Percentiles rank a stretch among this genome's conserved stretches.
phyloP scores from a whole-genome alignment of 2,329 filamentous ascomycete species.

The Aspergillus sp. region DNA sequence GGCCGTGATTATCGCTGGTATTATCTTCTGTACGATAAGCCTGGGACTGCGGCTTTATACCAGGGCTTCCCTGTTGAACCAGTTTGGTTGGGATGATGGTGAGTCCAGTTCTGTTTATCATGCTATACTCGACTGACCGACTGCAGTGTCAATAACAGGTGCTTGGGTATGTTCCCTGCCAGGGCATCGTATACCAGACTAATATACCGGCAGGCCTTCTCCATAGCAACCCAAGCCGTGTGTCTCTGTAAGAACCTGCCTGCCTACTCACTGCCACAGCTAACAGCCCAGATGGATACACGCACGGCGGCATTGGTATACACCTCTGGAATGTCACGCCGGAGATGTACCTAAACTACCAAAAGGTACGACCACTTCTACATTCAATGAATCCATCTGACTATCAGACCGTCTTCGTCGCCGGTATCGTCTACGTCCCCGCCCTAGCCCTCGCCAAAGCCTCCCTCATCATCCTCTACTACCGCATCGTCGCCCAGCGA shows the following conservation, averaged over 20 bases:
- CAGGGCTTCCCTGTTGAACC: constrained; percentile 7
- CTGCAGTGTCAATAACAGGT: constrained; percentile 21
- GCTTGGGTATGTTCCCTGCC: constrained; percentile 20
- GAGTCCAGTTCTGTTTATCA: background rate
- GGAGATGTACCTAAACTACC: constrained; percentile 15
- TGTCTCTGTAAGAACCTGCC: constrained; percentile 13
- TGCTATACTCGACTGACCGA: background rate
- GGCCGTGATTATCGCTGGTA: constrained; percentile 3
- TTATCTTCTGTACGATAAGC: constrained; percentile 5
- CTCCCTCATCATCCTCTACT: constrained; percentile 25
- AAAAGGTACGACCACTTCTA: constrained; percentile 16
- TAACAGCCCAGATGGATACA: constrained; percentile 17
- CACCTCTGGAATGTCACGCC: constrained; percentile 23
- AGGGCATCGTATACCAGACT: background rate
- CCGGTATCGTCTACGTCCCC: constrained; percentile 23
- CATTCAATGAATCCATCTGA: background rate
- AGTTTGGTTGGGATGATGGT: constrained; percentile 24
- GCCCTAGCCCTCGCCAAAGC: constrained; percentile 24
- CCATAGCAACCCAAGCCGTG: constrained; percentile 15
- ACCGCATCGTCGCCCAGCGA: constrained; percentile 19
- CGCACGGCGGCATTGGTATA: constrained; percentile 19
- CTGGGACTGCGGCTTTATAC: constrained; percentile 11
- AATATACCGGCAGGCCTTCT: constrained; percentile 14
- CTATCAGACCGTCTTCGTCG: constrained; percentile 18
- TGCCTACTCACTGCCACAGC: background rate